Percentiles rank a stretch among this genome's conserved stretches.
phyloP scores from a whole-genome alignment of 202 grass and related monocot species.

The Musa balbisiana region DNA sequence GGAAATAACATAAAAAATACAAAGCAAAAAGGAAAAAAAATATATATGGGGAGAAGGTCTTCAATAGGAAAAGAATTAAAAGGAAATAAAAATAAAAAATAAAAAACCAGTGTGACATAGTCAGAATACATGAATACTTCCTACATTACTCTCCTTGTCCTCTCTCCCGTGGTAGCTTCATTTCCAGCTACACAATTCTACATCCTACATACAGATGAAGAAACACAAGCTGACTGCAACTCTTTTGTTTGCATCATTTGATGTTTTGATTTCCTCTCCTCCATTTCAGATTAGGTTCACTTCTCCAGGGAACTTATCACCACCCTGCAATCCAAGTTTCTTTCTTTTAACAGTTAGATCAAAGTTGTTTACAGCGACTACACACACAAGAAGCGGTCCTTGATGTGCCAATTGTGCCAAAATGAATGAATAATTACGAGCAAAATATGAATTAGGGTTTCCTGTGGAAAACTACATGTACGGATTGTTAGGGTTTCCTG shows the following conservation, averaged over 20 bases:
- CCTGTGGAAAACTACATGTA: background rate
- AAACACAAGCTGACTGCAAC: background rate
- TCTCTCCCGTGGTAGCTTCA: background rate
- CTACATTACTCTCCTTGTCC: background rate
- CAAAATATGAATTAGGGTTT: background rate
- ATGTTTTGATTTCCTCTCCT: constrained; percentile 13
- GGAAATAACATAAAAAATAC: background rate
- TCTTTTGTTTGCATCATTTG: background rate
- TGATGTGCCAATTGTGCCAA: background rate
- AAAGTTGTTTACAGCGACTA: background rate
- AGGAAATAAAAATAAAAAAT: too few species aligned
- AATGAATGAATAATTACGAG: background rate
- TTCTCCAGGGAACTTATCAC: constrained; percentile 63
- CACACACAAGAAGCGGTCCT: too few species aligned
- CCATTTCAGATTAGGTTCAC: constrained; percentile 15
- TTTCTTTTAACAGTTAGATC: background rate
- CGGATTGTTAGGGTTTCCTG: too few species aligned
- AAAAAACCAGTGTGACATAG: too few species aligned
- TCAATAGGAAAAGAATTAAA: too few species aligned
- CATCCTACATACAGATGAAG: constrained; percentile 4
- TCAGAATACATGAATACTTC: too few species aligned
- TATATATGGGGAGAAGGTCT: background rate
- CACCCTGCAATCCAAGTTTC: constrained; percentile 33
- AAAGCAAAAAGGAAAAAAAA: background rate
- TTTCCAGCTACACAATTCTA: background rate